phyloP scores from a whole-genome alignment of 345 rosid genomes.

The Kernera saxatilis region DNA sequence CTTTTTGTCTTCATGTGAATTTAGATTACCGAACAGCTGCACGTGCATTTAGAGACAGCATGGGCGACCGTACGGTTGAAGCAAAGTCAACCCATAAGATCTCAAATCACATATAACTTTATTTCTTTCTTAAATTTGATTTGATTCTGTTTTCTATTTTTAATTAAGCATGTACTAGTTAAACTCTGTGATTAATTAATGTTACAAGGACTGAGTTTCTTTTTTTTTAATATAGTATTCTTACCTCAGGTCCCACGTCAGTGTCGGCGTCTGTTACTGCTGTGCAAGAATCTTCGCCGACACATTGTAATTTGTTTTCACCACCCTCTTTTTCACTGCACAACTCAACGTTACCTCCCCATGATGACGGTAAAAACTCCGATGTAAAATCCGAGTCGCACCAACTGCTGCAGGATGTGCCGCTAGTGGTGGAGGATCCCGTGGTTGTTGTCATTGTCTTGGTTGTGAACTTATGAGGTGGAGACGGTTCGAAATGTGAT shows the following conservation, averaged over 20 bases:
- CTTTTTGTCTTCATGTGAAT: constrained; percentile 2
- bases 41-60: constrained; percentile 12
- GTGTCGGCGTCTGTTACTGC: constrained; percentile 25
- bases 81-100: constrained; percentile 31
- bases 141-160: constrained; percentile 11
- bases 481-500: constrained; percentile 25
- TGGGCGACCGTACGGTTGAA: constrained; percentile 27
- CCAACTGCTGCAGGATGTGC: constrained; percentile 67
- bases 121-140: constrained; percentile 2
- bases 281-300: constrained; percentile 45
- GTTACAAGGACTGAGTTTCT: not conserved
- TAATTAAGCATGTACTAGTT: constrained; percentile 10
- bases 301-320: constrained; percentile 37
- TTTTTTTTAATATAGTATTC: constrained; percentile 21
- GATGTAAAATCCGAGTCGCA: constrained; percentile 71
- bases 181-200: constrained; percentile 2
- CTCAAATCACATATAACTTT: constrained; percentile 9
- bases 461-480: constrained; percentile 25
- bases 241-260: constrained; percentile 52
- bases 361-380: constrained; percentile 49
- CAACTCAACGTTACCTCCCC: constrained; percentile 34
- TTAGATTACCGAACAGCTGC: not conserved
- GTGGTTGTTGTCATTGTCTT: constrained; percentile 36
- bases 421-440: constrained; percentile 31
- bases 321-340: constrained; percentile 19